Percentiles rank a stretch among this genome's conserved stretches.
phyloP scores from a whole-genome alignment of 139 green algal species.

The Coelastrella sp. region DNA sequence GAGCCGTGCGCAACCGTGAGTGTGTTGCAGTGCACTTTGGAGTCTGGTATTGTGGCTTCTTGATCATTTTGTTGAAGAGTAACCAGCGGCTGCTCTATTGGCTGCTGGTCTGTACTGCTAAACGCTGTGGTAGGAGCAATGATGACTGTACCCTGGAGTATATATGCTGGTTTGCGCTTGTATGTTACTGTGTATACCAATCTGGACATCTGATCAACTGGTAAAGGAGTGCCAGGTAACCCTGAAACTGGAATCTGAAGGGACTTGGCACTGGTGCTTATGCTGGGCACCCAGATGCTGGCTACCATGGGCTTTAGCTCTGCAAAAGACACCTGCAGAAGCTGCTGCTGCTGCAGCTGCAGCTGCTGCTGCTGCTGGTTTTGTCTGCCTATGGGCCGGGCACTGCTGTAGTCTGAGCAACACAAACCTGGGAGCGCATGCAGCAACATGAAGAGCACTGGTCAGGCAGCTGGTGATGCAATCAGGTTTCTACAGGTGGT shows the following conservation, averaged over 20 bases:
- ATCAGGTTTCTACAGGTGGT: too few species aligned
- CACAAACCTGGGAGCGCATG: neutral
- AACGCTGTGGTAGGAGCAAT: neutral
- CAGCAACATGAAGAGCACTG: neutral
- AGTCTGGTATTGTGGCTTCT: neutral
- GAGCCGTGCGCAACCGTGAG: neutral
- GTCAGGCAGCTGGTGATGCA: neutral
- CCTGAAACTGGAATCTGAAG: slow-evolving; percentile 24
- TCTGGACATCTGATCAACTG: slow-evolving; percentile 3
- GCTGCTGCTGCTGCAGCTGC: neutral
- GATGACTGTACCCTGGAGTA: slow-evolving; percentile 15
- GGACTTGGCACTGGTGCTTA: neutral
- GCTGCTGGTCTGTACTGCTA: neutral
- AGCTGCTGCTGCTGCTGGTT: neutral
- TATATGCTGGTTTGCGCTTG: slow-evolving; percentile 11
- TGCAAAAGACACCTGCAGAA: neutral
- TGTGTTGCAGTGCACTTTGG: neutral
- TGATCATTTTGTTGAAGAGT: neutral
- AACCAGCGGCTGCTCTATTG: slow-evolving; percentile 15
- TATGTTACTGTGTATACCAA: slow-evolving; percentile 28
- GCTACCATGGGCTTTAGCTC: neutral
- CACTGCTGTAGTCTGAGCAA: neutral
- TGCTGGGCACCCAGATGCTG: neutral
- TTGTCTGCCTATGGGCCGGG: neutral
- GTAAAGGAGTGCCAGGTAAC: slow-evolving; percentile 10